phyloP scores from a whole-genome alignment of 2,329 filamentous ascomycete genomes.

The Pseudogymnoascus sp. region DNA sequence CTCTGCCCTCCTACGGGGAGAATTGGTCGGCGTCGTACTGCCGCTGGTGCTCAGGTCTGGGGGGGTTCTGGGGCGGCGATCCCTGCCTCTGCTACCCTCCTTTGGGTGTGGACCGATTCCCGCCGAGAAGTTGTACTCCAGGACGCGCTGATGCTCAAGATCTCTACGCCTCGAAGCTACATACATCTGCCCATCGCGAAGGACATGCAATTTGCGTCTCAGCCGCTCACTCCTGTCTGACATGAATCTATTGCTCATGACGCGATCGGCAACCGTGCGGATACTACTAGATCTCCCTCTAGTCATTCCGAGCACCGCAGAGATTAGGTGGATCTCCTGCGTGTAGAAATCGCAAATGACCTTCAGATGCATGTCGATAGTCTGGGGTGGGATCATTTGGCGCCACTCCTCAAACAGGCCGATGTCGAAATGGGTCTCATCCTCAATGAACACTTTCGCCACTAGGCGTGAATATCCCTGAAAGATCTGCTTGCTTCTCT shows the following conservation, averaged over 20 bases:
- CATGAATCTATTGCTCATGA: no score
- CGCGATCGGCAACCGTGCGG: no score
- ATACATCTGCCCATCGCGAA: neutral
- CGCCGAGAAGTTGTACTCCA: neutral
- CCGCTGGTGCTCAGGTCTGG: neutral
- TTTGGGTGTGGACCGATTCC: neutral
- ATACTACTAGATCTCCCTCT: no score
- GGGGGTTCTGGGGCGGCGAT: neutral
- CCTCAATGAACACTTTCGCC: neutral
- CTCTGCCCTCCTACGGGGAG: neutral
- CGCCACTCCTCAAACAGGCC: neutral
- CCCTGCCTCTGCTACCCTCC: no score
- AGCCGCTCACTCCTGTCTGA: neutral
- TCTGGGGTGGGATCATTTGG: neutral
- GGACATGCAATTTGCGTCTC: neutral
- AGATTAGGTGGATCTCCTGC: neutral
- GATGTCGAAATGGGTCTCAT: neutral
- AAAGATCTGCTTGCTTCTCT: neutral
- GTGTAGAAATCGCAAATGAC: neutral
- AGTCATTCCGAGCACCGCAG: no score
- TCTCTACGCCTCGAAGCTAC: neutral
- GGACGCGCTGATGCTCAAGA: neutral
- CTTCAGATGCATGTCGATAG: neutral
- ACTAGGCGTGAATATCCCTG: neutral
- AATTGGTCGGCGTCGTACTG: neutral